These are phyloP conservation scores for Ceratocystis eucalypticola DNA, from an alignment of 2,329 filamentous ascomycete species.

Conservation along the genomic window DNA sequence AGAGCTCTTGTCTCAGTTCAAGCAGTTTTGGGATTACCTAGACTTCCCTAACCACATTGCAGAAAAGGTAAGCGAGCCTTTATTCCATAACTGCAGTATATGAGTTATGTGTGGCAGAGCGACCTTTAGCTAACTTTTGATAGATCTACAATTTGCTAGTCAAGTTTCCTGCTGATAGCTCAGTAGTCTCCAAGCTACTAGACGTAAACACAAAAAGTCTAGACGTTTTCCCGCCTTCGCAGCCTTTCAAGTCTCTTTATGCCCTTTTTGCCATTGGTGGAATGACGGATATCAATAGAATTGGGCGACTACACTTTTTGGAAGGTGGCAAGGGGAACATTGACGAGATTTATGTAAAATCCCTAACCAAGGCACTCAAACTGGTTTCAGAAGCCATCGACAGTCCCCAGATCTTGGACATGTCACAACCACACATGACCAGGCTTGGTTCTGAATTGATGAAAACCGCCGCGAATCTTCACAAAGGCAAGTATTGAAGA, in stretches of 20 bases:
- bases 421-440: slow-evolving; percentile 5
- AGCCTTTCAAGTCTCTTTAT: slow-evolving; percentile 62
- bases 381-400: slow-evolving; percentile 49
- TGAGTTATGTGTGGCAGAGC: not conserved
- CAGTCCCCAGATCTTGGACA: slow-evolving; percentile 38
- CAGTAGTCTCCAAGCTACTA: slow-evolving; percentile 46
- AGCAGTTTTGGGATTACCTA: slow-evolving; percentile 70
- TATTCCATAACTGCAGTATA: slow-evolving; percentile 20
- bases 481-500: slow-evolving; percentile 27
- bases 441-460: slow-evolving; percentile 13
- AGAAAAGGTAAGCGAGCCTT: slow-evolving; percentile 40
- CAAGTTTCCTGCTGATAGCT: slow-evolving; percentile 54
- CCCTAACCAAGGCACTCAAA: slow-evolving; percentile 34
- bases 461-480: slow-evolving; percentile 26
- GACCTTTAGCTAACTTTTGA: not conserved
- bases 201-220: slow-evolving; percentile 38
- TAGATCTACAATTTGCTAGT: slow-evolving; percentile 58
- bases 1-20: slow-evolving; percentile 69
- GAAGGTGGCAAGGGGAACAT: not conserved
- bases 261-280: slow-evolving; percentile 53
- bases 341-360: slow-evolving; percentile 25
- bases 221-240: slow-evolving; percentile 53
- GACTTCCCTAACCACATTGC: slow-evolving; percentile 57
- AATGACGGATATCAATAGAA: slow-evolving; percentile 35
- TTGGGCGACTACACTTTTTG: slow-evolving; percentile 20